phyloP scores from a whole-genome alignment of 2,329 filamentous ascomycete genomes.

The Cladosporium colombiae region DNA sequence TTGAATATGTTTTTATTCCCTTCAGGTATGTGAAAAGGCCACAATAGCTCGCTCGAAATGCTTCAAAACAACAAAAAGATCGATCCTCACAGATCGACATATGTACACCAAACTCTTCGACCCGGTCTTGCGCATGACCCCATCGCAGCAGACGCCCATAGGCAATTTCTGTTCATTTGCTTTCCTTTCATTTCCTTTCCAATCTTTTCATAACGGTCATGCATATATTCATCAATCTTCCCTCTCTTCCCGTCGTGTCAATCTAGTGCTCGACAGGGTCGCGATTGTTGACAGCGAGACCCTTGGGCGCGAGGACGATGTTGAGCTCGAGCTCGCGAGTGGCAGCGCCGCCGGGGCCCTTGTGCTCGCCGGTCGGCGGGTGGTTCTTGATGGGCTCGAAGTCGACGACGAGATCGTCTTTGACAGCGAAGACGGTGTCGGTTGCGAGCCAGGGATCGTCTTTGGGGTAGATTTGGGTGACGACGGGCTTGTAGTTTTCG shows the following conservation, averaged over 20 bases:
- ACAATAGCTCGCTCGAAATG: background rate
- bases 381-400: conserved; percentile 56
- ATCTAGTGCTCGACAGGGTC: conserved; percentile 19
- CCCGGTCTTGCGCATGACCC: background rate
- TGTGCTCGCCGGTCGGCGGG: conserved; percentile 47
- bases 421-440: conserved; percentile 64
- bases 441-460: conserved; percentile 60
- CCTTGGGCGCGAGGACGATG: conserved; percentile 54
- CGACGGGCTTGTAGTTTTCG: conserved; percentile 57
- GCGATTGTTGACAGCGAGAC: conserved; percentile 10
- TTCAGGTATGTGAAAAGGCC: background rate
- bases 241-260: background rate
- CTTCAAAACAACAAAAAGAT: background rate
- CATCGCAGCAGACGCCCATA: background rate
- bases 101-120: background rate
- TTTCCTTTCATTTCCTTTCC: background rate
- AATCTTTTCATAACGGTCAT: background rate
- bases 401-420: conserved; percentile 60
- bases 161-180: background rate
- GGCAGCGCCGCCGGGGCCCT: conserved; percentile 35
- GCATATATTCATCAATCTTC: background rate
- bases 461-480: conserved; percentile 60
- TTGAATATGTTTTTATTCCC: background rate
- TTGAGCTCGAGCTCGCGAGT: conserved; percentile 60
- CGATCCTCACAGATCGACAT: background rate